Evolutionary conservation across 2,329 filamentous ascomycete species (phyloP), one percentile per base, ranked within the genome.

Genomic region (Monilinia vaccinii-corymbosi): DNA sequence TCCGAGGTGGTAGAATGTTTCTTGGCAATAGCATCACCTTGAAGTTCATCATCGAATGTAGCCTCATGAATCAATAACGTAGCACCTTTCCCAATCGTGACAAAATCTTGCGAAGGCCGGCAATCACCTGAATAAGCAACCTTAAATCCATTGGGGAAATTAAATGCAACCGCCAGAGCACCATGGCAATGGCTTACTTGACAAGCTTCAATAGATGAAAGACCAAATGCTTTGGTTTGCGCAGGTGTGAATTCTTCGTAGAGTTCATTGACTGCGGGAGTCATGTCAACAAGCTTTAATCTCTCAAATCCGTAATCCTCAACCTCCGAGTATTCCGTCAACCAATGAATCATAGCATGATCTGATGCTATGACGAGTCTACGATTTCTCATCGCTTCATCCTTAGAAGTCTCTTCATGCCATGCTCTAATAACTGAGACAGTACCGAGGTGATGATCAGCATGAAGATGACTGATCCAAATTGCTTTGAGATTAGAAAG

Each of bases 111-210:
- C 4, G 84, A 90, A 0, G 94, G 94, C 8, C 94, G 83, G 72
- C 93, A 97, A 76, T 99, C 94, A 60, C 94, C 94, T 5, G 90
- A 96, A 75, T 96, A 99, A 49, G 91, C 90, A 60, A 96, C 80
- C 71, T 93, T 94, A 72, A 99, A 88, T 21, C 85, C 87, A 1
- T 84, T 83, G 0, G 87, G 82, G 73, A 93, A 93, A 11, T 88
- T 89, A 25, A 97, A 77, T 23, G 86, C 85, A 2, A 88, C 83
- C 0, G 88, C 94, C 70, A 88, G 83, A 1, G 94, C 84, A 32
- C 85, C 85, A 67, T 82, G 80, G 76, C 94, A 99, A 75, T 99
- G 94, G 6, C 79, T 73, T 1, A 97, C 93, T 31, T 71, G 73
- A 49, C 85, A 82, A 47, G 85, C 83, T 63, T 86, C 81, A 60